A percentile compares a stretch with the other conserved stretches of the same genome.
These are phyloP conservation scores for Durio zibethinus DNA, from an alignment of 345 rosid genomes.

Conservation along the genomic window DNA sequence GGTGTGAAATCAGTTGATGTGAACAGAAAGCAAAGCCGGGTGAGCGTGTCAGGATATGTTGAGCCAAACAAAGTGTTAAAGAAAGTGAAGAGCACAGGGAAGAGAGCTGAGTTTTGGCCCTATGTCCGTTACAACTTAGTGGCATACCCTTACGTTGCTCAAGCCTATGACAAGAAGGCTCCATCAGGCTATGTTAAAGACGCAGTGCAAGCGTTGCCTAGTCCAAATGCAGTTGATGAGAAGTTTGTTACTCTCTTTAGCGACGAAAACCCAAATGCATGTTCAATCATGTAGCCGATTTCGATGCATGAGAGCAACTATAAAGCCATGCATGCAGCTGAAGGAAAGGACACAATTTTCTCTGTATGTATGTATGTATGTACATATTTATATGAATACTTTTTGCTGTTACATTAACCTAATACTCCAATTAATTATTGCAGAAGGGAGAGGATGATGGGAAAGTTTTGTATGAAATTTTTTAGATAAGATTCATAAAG, in stretches of 20 bases:
- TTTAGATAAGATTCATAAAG: too few species aligned
- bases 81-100: conserved; percentile 37
- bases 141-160: conserved; percentile 43
- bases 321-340: background rate
- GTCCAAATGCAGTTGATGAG: conserved; percentile 37
- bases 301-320: background rate
- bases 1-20: conserved; percentile 42
- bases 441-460: too few species aligned
- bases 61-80: conserved; percentile 50
- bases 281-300: conserved; percentile 40
- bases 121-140: conserved; percentile 45
- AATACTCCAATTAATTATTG: too few species aligned
- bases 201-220: conserved; percentile 33
- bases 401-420: too few species aligned
- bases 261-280: conserved; percentile 50
- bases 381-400: too few species aligned
- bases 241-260: conserved; percentile 33
- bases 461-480: too few species aligned
- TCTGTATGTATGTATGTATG: too few species aligned
- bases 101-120: conserved; percentile 56
- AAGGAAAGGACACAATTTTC: background rate
- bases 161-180: conserved; percentile 49
- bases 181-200: conserved; percentile 48
- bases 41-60: conserved; percentile 46
- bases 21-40: conserved; percentile 43